Evolutionary conservation across 129 eudicot genomes (phyloP).

Genomic region (Centrapalus pauciflorus): DNA sequence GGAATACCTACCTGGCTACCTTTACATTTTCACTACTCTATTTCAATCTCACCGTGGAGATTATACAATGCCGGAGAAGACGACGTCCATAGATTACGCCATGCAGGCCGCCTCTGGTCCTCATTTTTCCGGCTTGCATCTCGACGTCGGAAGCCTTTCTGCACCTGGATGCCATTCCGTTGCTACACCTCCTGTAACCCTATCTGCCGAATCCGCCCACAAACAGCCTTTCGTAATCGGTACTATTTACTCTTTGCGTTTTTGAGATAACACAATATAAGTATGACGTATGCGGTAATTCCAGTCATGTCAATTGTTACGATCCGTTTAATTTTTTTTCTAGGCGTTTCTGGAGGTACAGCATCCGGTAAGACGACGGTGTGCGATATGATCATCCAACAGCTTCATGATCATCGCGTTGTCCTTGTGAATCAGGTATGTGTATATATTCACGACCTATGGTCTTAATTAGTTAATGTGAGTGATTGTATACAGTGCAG

Average conservation of each 20-base stretch:
- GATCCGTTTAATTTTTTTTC: no score
- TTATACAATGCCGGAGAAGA: constrained; percentile 66
- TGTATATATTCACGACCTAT: not conserved
- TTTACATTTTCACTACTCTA: no score
- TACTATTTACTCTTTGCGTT: constrained; percentile 2
- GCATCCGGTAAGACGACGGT: constrained; percentile 99
- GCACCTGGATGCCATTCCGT: no score
- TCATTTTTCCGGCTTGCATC: constrained; percentile 90
- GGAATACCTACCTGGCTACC: no score
- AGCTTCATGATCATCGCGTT: constrained; percentile 97
- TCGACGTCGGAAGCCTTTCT: constrained; percentile 49
- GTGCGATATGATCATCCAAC: constrained; percentile 98
- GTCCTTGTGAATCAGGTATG: constrained; percentile 93
- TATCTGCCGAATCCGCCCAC: constrained; percentile 31
- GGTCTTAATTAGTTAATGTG: not conserved
- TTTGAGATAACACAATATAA: not conserved
- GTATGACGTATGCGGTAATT: no score
- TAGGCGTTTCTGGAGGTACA: constrained; percentile 97
- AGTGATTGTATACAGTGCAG: not conserved
- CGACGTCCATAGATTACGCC: constrained; percentile 59
- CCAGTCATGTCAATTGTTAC: not conserved
- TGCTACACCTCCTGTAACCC: constrained; percentile 22
- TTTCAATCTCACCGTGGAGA: no score
- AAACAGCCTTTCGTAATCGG: constrained; percentile 97
- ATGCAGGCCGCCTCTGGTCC: constrained; percentile 96